Evolutionary conservation across 129 eudicot species (phyloP).

Genomic region (Scalesia atractyloides): DNA sequence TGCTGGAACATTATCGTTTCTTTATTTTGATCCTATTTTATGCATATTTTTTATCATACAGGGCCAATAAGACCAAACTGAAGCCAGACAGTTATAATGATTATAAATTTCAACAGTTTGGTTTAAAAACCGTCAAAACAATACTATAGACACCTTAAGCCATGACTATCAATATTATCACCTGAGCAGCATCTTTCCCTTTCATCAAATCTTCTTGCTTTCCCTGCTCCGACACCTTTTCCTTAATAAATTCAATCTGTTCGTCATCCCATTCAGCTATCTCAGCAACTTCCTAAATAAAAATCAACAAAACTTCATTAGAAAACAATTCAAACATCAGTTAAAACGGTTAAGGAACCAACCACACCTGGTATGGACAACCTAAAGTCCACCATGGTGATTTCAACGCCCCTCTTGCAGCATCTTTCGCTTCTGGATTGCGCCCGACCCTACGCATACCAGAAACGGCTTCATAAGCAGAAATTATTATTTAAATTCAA

Average conservation of each 20-base stretch:
- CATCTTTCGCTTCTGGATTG: slow-evolving; percentile 87
- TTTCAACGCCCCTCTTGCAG: slow-evolving; percentile 93
- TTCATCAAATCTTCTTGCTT: slow-evolving; percentile 81
- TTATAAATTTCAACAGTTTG: too few species aligned
- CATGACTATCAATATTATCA: slow-evolving; percentile 18
- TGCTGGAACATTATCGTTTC: too few species aligned
- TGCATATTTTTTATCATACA: too few species aligned
- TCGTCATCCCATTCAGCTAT: slow-evolving; percentile 99
- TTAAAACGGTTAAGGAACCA: neutral
- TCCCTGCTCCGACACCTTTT: slow-evolving; percentile 88
- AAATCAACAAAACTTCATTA: neutral
- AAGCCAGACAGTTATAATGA: too few species aligned
- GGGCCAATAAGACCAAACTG: too few species aligned
- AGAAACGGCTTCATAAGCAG: slow-evolving; percentile 10
- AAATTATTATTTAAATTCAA: neutral
- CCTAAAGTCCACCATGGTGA: slow-evolving; percentile 99
- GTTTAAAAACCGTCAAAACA: too few species aligned
- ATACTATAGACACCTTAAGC: too few species aligned
- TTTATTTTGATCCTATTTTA: too few species aligned
- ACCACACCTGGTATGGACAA: slow-evolving; percentile 75
- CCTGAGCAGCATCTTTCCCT: slow-evolving; percentile 96
- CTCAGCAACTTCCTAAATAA: slow-evolving; percentile 77
- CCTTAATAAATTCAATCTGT: slow-evolving; percentile 88
- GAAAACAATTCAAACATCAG: neutral
- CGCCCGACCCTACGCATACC: slow-evolving; percentile 80